Evolutionary conservation across 306 rosid genomes (phyloP).

Genomic region (Potentilla sterilis): DNA sequence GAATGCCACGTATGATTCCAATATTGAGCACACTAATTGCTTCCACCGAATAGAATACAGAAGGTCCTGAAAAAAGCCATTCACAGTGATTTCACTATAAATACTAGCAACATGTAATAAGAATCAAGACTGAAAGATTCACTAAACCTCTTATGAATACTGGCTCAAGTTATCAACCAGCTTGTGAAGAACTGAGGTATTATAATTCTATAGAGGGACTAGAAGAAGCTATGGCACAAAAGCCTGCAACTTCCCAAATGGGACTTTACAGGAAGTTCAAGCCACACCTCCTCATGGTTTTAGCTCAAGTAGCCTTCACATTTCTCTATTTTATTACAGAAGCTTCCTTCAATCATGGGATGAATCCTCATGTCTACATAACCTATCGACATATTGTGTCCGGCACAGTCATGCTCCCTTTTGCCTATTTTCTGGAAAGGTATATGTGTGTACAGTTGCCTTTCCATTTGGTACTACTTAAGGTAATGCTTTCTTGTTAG

Average conservation of each 20-base stretch:
- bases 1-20: neutral
- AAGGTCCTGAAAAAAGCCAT: neutral
- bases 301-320: slow-evolving; percentile 47
- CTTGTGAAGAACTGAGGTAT: slow-evolving; percentile 14
- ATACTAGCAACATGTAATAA: slow-evolving; percentile 24
- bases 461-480: neutral
- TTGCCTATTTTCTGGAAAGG: slow-evolving; percentile 82
- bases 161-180: slow-evolving; percentile 20
- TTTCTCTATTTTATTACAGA: slow-evolving; percentile 57
- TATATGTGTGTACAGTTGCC: neutral
- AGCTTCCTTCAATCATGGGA: slow-evolving; percentile 85
- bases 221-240: slow-evolving; percentile 25
- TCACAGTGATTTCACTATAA: neutral
- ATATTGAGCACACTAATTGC: neutral
- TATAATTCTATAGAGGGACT: neutral
- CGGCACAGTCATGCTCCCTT: slow-evolving; percentile 51
- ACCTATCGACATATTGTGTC: slow-evolving; percentile 68
- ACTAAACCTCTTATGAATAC: slow-evolving; percentile 19
- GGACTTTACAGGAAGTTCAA: slow-evolving; percentile 43
- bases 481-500: neutral
- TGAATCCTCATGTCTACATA: slow-evolving; percentile 74
- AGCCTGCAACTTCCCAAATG: neutral
- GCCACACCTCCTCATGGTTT: slow-evolving; percentile 66
- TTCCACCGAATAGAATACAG: neutral
- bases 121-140: slow-evolving; percentile 33